Base-by-base conservation (phyloP, 345 rosid species). In the Angophora floribunda region DNA sequence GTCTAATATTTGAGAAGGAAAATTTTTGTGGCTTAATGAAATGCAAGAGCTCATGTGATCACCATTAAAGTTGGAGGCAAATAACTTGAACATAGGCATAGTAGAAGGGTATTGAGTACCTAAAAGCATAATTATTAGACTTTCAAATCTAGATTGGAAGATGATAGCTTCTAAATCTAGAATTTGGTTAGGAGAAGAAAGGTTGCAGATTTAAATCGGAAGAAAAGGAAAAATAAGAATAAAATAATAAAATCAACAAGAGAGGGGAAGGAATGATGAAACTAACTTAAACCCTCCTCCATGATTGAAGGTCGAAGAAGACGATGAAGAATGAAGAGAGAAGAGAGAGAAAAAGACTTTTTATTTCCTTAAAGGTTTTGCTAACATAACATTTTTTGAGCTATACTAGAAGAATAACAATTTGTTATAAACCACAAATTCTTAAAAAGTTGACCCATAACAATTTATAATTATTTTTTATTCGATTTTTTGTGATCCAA, bases 171-270 rank as follows among this genome's bases (percentile, higher is more conserved):
- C 4, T 36, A 36, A 36, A 36, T 36, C 41, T 59, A 59, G 65
- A 26, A 26, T 28, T 59, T 24, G 15, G 24, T 6, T 5, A 26
- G 65, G 65, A 59, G 65, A 59, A 59, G 15, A 59, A 24, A 59
- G n/a, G 7, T 61, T 30, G 6, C 3, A 0, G 3, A 61, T 61
- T 14, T 61, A 61, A 61, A 26, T 61, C 0, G 0, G 7, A 30
- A 61, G 1, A 61, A 30, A 36, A 36, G 41, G 41, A 36, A 36
- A 36, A 36, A 36, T 36, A 59, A 24, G 0, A 59, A 59, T 36
- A 10, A 26, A 59, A 21, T 1, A 10, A 51, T 14, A 16, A 52
- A 61, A 55, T 55, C 22, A 55, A 55, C 6, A 55, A 3, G 61
- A 55, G 67, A 61, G 30, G 67, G 41, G 67, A 61, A 28, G 67